These are phyloP conservation scores for Candida nemodendra DNA, from an alignment of 805 yeast species.

Conservation along the genomic window DNA sequence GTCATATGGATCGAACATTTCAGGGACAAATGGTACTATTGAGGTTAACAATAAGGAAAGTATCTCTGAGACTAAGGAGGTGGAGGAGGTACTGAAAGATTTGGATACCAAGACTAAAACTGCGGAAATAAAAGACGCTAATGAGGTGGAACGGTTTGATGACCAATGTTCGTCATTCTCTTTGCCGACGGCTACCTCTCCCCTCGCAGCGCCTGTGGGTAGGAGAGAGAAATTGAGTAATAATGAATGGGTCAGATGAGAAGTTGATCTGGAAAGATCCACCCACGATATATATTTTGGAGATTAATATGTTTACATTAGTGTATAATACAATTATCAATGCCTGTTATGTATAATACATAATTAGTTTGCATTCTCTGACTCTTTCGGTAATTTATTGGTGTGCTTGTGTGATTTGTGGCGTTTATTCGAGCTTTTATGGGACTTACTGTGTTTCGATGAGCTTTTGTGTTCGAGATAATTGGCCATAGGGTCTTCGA, in stretches of 20 bases:
- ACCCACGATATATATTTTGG: no score
- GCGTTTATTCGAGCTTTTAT: neutral
- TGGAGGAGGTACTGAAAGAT: slow-evolving; percentile 1
- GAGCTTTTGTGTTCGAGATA: slow-evolving; percentile 19
- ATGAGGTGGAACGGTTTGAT: neutral
- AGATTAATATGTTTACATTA: neutral
- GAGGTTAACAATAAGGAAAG: neutral
- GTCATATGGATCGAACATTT: slow-evolving; percentile 6
- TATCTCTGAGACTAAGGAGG: slow-evolving; percentile 6
- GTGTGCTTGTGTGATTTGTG: neutral
- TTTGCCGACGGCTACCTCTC: slow-evolving; percentile 20
- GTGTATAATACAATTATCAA: slow-evolving; percentile 1
- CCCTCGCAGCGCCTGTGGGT: slow-evolving; percentile 1
- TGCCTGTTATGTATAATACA: no score
- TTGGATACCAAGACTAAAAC: neutral
- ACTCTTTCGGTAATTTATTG: no score
- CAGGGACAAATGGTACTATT: neutral
- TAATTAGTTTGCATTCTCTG: no score
- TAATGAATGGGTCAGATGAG: slow-evolving; percentile 4
- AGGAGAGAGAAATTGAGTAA: slow-evolving; percentile 1
- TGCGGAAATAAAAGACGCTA: slow-evolving; percentile 1
- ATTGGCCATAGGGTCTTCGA: slow-evolving; percentile 38
- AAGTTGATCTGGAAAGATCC: neutral
- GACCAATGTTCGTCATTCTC: slow-evolving; percentile 22
- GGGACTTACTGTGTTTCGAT: neutral